These are phyloP conservation scores for Claviceps capensis DNA, from an alignment of 2,329 filamentous ascomycete species.

Conservation along the genomic window DNA sequence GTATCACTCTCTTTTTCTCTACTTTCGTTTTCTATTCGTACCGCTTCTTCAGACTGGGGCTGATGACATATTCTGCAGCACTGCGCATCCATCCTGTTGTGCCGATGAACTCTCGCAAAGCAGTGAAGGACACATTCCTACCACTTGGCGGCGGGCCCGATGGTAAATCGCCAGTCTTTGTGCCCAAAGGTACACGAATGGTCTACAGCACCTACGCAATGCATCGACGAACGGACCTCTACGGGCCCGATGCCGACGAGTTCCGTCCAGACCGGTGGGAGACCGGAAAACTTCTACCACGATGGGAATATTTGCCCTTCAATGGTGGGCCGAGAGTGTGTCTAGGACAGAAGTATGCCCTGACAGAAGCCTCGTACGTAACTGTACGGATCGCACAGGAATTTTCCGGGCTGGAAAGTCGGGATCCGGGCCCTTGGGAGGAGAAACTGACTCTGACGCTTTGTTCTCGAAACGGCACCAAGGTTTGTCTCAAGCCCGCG, in stretches of 20 bases:
- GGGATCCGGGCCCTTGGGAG: constrained; percentile 10
- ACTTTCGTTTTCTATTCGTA: background rate
- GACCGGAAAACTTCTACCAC: constrained; percentile 13
- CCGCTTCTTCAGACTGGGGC: no score
- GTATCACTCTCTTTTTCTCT: background rate
- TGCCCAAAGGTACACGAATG: constrained; percentile 30
- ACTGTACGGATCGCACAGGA: constrained; percentile 12
- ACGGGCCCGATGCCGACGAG: constrained; percentile 23
- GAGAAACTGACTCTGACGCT: constrained; percentile 9
- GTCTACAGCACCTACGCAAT: constrained; percentile 26
- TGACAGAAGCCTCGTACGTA: constrained; percentile 14
- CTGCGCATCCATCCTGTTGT: constrained; percentile 34
- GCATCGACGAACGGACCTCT: constrained; percentile 24
- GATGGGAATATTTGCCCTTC: constrained; percentile 32
- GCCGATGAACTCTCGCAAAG: constrained; percentile 31
- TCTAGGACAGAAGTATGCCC: constrained; percentile 13
- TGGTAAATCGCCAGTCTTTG: constrained; percentile 29
- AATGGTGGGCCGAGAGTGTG: constrained; percentile 33
- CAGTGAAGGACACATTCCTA: constrained; percentile 31
- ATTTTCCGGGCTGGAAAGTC: constrained; percentile 9
- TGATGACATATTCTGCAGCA: constrained; percentile 9
- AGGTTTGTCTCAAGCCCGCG: constrained; percentile 8
- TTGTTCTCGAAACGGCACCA: constrained; percentile 9
- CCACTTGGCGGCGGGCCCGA: constrained; percentile 36
- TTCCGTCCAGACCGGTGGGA: constrained; percentile 30